Base-by-base conservation (phyloP, 169 alveolate genomes). In the Plasmodium adleri region DNA sequence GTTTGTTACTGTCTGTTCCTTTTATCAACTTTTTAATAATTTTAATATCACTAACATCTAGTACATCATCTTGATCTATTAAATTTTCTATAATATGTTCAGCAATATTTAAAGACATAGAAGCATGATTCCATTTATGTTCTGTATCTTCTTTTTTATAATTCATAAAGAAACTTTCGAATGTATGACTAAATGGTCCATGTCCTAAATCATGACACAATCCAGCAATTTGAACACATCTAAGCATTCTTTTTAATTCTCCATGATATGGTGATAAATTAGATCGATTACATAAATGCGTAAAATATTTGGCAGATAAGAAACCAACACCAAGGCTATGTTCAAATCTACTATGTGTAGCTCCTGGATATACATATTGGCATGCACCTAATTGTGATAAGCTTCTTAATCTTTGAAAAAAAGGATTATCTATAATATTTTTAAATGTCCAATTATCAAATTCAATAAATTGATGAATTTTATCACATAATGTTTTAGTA, bases 171-270 rank as follows among this genome's bases (percentile, higher is more conserved):
- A 62, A 68, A 74, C 92, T 88, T 85, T 97, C 98, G 80, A 96
- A 97, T 52, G 96, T 85, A 87, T 97, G 98, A 56, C 97, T 94
- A 75, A 94, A 97, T 13, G 98, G 98, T 6, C 98, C 97, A 86
- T 97, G 98, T 3, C 99, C 99, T 60, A 97, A 86, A 92, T 97
- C 98, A 91, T 97, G 98, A 72, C 97, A 95, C 24, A 97, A 92
- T 45, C 98, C 98, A 15, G 98, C 98, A 32, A 96, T 93, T 9
- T 96, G 93, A 15, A 96, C 95, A 60, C 94, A 85, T 20, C 80
- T 90, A 62, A 93, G 85, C 75, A 94, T 94, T 75, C 88, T 71
- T 66, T 66, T 59, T 73, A 67, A 54, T 86, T 72, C 88, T 49
- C 71, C 66, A 63, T 62, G 58, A 45, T 73, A 52, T 24, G 91